Percentiles rank a stretch among this genome's conserved stretches.
These are phyloP conservation scores for Globisporangium yorkense DNA, from an alignment of 352 stramenopile genomes.

Conservation along the genomic window DNA sequence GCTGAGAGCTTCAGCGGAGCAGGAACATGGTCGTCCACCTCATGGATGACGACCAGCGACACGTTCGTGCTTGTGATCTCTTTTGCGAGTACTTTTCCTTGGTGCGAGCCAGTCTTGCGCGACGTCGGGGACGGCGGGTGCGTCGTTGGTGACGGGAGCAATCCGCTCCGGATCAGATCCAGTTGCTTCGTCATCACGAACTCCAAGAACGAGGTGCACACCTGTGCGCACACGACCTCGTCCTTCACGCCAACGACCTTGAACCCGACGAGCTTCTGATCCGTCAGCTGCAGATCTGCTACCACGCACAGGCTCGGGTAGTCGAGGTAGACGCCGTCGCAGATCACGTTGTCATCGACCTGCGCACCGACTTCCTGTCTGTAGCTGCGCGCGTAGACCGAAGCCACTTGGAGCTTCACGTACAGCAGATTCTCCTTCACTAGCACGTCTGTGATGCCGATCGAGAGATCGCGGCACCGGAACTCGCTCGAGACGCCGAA, in stretches of 20 bases:
- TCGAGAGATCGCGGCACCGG: slow-evolving; percentile 31
- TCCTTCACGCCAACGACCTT: slow-evolving; percentile 25
- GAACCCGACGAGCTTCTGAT: slow-evolving; percentile 29
- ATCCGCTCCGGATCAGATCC: slow-evolving; percentile 27
- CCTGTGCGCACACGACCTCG: slow-evolving; percentile 23
- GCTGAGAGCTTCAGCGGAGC: slow-evolving; percentile 2
- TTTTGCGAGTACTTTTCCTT: neutral
- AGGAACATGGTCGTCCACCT: slow-evolving; percentile 1
- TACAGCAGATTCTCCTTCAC: slow-evolving; percentile 42
- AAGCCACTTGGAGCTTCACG: slow-evolving; percentile 25
- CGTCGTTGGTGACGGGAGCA: slow-evolving; percentile 1
- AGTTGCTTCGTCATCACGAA: slow-evolving; percentile 27
- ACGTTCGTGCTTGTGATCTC: slow-evolving; percentile 9
- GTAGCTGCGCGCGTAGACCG: slow-evolving; percentile 10
- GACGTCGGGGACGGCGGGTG: neutral
- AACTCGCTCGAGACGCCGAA: slow-evolving; percentile 30
- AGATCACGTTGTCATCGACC: neutral
- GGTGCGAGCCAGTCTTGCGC: neutral
- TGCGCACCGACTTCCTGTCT: neutral
- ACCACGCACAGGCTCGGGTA: slow-evolving; percentile 12
- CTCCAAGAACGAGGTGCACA: slow-evolving; percentile 43
- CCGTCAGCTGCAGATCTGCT: slow-evolving; percentile 17
- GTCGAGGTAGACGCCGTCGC: slow-evolving; percentile 5
- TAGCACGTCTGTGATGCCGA: slow-evolving; percentile 59
- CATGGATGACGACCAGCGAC: slow-evolving; percentile 9